Percentiles rank a stretch among this genome's conserved stretches.
Evolutionary conservation across 768 basidiomycete species (phyloP).

Genomic region (Suillus decipiens): DNA sequence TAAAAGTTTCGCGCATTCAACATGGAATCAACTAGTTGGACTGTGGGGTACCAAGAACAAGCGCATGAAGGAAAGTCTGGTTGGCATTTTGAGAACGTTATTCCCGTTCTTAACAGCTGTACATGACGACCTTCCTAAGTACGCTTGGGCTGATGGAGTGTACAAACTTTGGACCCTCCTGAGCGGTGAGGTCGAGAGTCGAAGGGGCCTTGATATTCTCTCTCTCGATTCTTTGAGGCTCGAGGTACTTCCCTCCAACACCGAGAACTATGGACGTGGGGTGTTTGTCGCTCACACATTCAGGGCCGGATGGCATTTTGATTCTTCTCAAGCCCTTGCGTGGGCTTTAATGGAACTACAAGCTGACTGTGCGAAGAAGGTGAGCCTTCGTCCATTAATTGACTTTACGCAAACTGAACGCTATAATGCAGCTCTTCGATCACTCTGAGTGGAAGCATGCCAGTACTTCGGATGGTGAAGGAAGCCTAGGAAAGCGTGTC

Average conservation of each 20-base stretch:
- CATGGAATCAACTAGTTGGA: slow-evolving; percentile 65
- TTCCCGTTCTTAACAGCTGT: slow-evolving; percentile 67
- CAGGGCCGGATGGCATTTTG: slow-evolving; percentile 73
- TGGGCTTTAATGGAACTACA: slow-evolving; percentile 84
- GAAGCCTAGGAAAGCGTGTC: slow-evolving; percentile 48
- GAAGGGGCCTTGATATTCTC: slow-evolving; percentile 66
- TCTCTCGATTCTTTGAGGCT: slow-evolving; percentile 68
- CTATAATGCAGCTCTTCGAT: slow-evolving; percentile 52
- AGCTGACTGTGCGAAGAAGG: slow-evolving; percentile 75
- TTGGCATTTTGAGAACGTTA: slow-evolving; percentile 69
- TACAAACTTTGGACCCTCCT: slow-evolving; percentile 56
- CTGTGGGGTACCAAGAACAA: slow-evolving; percentile 84
- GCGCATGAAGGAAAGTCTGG: slow-evolving; percentile 73
- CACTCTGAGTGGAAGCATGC: slow-evolving; percentile 57
- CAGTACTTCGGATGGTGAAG: slow-evolving; percentile 35
- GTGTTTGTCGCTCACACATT: slow-evolving; percentile 70
- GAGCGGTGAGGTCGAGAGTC: slow-evolving; percentile 60
- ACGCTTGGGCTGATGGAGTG: slow-evolving; percentile 50
- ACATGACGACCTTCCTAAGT: slow-evolving; percentile 26
- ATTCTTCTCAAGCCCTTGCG: slow-evolving; percentile 62
- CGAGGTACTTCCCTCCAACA: slow-evolving; percentile 33
- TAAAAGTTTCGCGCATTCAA: slow-evolving; percentile 54
- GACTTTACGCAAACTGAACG: slow-evolving; percentile 10
- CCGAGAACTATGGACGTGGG: slow-evolving; percentile 19
- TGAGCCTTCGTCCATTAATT: slow-evolving; percentile 29